phyloP scores from a whole-genome alignment of 495 filamentous ascomycete species.

The Aspergillus leporis region DNA sequence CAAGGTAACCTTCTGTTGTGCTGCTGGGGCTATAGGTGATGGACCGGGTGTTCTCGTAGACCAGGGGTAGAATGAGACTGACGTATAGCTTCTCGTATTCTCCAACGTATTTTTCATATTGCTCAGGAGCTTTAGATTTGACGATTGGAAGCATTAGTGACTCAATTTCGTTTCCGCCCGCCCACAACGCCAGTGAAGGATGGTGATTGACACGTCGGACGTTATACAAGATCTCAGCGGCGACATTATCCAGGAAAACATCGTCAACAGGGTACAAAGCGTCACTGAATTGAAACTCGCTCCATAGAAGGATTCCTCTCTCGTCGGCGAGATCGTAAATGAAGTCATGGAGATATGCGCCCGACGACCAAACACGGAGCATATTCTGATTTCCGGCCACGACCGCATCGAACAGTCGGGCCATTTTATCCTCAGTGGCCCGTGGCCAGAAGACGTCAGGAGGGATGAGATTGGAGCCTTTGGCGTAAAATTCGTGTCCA shows the following conservation, averaged over 20 bases:
- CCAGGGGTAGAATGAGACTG: conserved; percentile 56
- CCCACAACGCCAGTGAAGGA: conserved; percentile 67
- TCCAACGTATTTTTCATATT: conserved; percentile 45
- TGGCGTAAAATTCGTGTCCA: conserved; percentile 67
- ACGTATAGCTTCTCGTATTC: conserved; percentile 67
- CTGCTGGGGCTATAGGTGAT: conserved; percentile 69
- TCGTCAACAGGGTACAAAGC: conserved; percentile 59
- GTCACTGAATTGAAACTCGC: conserved; percentile 67
- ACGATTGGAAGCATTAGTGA: conserved; percentile 52
- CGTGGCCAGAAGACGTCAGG: conserved; percentile 68
- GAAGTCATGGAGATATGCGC: conserved; percentile 65
- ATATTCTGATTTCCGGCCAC: conserved; percentile 66
- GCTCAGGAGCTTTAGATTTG: conserved; percentile 44
- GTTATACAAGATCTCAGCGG: conserved; percentile 60
- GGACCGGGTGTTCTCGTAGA: conserved; percentile 64
- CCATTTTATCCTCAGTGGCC: conserved; percentile 55
- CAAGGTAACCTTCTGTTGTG: conserved; percentile 64
- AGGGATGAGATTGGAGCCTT: conserved; percentile 67
- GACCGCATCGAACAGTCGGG: conserved; percentile 56
- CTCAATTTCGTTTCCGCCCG: conserved; percentile 67
- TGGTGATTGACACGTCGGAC: conserved; percentile 66
- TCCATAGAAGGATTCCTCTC: conserved; percentile 66
- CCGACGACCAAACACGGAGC: conserved; percentile 67
- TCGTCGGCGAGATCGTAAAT: conserved; percentile 71
- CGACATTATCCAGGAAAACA: conserved; percentile 59